Evolutionary conservation across 1,284 basidiomycete species (phyloP).

Genomic region (Mrakiaceae sp.): DNA sequence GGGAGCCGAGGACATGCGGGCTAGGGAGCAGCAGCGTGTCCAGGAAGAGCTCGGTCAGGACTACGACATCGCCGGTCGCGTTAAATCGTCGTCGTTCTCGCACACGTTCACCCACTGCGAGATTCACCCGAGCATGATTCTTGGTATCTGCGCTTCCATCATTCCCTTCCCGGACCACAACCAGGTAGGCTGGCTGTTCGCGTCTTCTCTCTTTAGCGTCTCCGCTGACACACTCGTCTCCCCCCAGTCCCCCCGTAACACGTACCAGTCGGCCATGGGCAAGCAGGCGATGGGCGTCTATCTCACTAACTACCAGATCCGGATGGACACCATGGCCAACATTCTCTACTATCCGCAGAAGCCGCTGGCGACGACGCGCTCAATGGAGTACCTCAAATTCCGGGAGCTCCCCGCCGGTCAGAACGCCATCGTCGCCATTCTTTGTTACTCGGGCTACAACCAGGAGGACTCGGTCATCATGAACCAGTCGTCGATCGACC

Average conservation of each 20-base stretch:
- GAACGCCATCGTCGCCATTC: constrained; percentile 95
- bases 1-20: constrained; percentile 40
- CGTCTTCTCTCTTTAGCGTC: not conserved
- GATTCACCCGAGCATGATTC: constrained; percentile 98
- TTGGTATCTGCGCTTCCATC: constrained; percentile 96
- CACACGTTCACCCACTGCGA: constrained; percentile 98
- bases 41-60: constrained; percentile 47
- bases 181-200: constrained; percentile 50
- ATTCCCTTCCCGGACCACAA: constrained; percentile 99
- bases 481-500: constrained; percentile 98
- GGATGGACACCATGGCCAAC: constrained; percentile 99
- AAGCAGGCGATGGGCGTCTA: constrained; percentile 99
- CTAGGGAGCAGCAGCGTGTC: constrained; percentile 36
- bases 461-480: constrained; percentile 99
- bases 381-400: constrained; percentile 98
- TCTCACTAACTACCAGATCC: constrained; percentile 91
- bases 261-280: constrained; percentile 98
- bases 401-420: constrained; percentile 94
- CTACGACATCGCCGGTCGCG: constrained; percentile 74
- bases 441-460: constrained; percentile 99
- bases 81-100: constrained; percentile 67
- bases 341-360: constrained; percentile 98
- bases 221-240: not conserved
- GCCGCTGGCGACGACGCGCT: constrained; percentile 92
- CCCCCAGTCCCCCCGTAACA: constrained; percentile 90